Evolutionary conservation across 495 filamentous ascomycete species (phyloP).

Genomic region (Neurospora pannonica): DNA sequence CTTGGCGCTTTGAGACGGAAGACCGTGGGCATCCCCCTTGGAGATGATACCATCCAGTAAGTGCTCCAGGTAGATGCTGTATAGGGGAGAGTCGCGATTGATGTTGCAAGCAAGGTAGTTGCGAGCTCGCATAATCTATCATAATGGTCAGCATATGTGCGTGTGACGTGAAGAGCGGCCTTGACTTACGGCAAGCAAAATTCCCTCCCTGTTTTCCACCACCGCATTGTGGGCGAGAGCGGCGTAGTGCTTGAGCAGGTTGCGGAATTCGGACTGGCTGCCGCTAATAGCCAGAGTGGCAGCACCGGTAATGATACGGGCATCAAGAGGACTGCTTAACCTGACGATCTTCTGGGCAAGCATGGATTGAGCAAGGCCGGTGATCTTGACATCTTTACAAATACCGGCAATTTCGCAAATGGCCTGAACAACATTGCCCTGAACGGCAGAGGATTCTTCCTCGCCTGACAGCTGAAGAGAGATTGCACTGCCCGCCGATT

Average conservation of each 20-base stretch:
- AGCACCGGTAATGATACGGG: constrained; percentile 72
- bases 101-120: constrained; percentile 63
- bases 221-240: constrained; percentile 63
- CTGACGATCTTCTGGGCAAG: constrained; percentile 86
- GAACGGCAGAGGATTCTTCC: constrained; percentile 61
- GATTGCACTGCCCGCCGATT: constrained; percentile 63
- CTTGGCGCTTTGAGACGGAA: constrained; percentile 47
- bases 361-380: constrained; percentile 90
- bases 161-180: constrained; percentile 6
- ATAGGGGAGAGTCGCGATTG: constrained; percentile 55
- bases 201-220: constrained; percentile 48
- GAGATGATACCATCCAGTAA: constrained; percentile 82
- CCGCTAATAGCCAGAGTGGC: constrained; percentile 67
- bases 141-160: constrained; percentile 8
- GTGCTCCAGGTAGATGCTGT: constrained; percentile 69
- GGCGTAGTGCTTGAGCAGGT: constrained; percentile 73
- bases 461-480: constrained; percentile 62
- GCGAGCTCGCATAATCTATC: constrained; percentile 63
- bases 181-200: constrained; percentile 54
- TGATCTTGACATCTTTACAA: constrained; percentile 83
- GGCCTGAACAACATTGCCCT: constrained; percentile 76
- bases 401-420: constrained; percentile 77
- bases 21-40: constrained; percentile 61
- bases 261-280: constrained; percentile 66
- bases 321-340: constrained; percentile 64